Conservation (phyloP, 2,329 filamentous ascomycete species). For the Alternaria viburni region DNA sequence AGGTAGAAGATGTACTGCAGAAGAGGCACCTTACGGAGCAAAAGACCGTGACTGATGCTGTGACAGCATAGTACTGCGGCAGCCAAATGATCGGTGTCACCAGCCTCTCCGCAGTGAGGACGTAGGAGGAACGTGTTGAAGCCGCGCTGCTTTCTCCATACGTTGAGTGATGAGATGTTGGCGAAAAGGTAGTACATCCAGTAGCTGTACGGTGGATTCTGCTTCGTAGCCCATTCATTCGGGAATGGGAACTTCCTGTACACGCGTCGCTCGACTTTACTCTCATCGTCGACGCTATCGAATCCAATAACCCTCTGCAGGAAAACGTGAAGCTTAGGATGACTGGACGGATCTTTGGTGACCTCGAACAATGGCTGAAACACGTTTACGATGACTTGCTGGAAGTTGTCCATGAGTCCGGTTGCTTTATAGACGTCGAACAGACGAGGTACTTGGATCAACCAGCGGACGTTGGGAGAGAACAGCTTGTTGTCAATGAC, state of each 20-base stretch:
- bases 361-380: constrained; percentile 96
- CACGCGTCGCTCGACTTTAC: constrained; percentile 91
- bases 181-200: constrained; percentile 98
- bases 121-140: constrained; percentile 95
- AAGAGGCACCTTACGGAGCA: constrained; percentile 91
- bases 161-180: constrained; percentile 91
- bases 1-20: constrained; percentile 98
- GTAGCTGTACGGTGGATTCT: constrained; percentile 98
- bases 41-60: constrained; percentile 93
- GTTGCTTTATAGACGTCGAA: constrained; percentile 96
- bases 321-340: constrained; percentile 94
- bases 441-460: constrained; percentile 91
- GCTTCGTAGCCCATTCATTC: constrained; percentile 84
- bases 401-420: constrained; percentile 84
- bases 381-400: constrained; percentile 87
- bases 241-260: constrained; percentile 95
- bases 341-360: constrained; percentile 81
- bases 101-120: constrained; percentile 95
- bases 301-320: constrained; percentile 95
- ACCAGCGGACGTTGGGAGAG: constrained; percentile 96
- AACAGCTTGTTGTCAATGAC: constrained; percentile 98
- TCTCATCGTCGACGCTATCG: constrained; percentile 97
- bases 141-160: constrained; percentile 85
- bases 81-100: constrained; percentile 94
- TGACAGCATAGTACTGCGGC: constrained; percentile 91